phyloP scores from a whole-genome alignment of 2,329 filamentous ascomycete genomes.

The Diaporthe sp. region DNA sequence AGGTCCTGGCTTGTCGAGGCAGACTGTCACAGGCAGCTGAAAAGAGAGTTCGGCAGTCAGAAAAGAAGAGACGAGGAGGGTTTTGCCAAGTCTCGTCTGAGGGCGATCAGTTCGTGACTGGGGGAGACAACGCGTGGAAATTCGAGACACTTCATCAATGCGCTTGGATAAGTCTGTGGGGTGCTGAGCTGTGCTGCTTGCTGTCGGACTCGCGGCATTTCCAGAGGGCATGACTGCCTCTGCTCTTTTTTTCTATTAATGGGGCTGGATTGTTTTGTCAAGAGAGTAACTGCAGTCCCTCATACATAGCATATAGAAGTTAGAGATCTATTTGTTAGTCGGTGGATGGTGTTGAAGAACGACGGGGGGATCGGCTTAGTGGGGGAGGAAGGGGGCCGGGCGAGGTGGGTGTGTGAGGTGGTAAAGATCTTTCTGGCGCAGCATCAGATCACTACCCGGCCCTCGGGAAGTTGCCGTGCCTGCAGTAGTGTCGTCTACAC shows the following conservation, averaged over 20 bases:
- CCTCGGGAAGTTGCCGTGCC: constrained; percentile 32
- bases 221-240: background rate
- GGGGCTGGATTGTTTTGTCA: too few species aligned
- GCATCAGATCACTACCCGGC: constrained; percentile 11
- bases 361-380: background rate
- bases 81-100: constrained; percentile 31
- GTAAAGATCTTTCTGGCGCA: constrained; percentile 29
- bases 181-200: constrained; percentile 14
- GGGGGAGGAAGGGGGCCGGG: background rate
- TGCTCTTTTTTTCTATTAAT: background rate
- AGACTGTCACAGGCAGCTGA: constrained; percentile 15
- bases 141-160: constrained; percentile 28
- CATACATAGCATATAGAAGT: background rate
- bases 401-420: background rate
- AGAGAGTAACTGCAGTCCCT: background rate
- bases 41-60: constrained; percentile 11
- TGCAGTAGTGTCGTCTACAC: constrained; percentile 26
- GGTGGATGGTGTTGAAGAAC: background rate
- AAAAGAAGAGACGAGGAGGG: constrained; percentile 29
- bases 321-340: background rate
- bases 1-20: constrained; percentile 12
- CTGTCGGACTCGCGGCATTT: background rate
- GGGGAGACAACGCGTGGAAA: constrained; percentile 26
- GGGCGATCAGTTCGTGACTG: constrained; percentile 34
- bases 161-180: constrained; percentile 28